phyloP scores from a whole-genome alignment of 2,329 filamentous ascomycete genomes.

The Aspergillus sergii region DNA sequence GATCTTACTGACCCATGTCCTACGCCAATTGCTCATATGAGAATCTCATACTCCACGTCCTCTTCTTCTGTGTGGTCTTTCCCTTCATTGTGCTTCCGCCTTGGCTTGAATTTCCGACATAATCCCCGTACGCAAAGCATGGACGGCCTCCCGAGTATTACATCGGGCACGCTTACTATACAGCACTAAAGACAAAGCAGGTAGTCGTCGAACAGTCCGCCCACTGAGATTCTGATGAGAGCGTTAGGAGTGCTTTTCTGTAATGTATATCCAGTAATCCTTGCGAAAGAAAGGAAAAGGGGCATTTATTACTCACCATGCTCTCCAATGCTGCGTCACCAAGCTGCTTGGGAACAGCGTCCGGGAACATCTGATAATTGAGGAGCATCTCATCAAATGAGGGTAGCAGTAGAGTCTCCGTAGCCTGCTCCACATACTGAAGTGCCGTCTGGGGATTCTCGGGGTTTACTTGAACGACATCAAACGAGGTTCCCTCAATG shows the following conservation, averaged over 20 bases:
- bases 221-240: conserved; percentile 42
- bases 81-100: conserved; percentile 15
- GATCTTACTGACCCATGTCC: neutral
- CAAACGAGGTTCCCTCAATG: conserved; percentile 33
- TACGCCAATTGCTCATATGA: neutral
- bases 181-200: conserved; percentile 45
- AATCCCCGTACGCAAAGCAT: conserved; percentile 40
- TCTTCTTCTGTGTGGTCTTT: conserved; percentile 1
- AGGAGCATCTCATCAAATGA: conserved; percentile 32
- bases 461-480: conserved; percentile 26
- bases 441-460: conserved; percentile 26
- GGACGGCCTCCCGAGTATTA: conserved; percentile 40
- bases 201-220: conserved; percentile 44
- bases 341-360: conserved; percentile 31
- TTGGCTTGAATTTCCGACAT: conserved; percentile 34
- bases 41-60: neutral
- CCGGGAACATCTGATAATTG: conserved; percentile 31
- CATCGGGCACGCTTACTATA: conserved; percentile 39
- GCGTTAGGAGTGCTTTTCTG: conserved; percentile 3
- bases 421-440: conserved; percentile 32
- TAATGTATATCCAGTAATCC: neutral
- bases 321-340: conserved; percentile 31
- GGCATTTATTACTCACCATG: conserved; percentile 23
- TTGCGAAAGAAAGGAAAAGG: neutral
- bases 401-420: conserved; percentile 26